phyloP scores from a whole-genome alignment of 805 yeast genomes.

The Wickerhamiella galacta region DNA sequence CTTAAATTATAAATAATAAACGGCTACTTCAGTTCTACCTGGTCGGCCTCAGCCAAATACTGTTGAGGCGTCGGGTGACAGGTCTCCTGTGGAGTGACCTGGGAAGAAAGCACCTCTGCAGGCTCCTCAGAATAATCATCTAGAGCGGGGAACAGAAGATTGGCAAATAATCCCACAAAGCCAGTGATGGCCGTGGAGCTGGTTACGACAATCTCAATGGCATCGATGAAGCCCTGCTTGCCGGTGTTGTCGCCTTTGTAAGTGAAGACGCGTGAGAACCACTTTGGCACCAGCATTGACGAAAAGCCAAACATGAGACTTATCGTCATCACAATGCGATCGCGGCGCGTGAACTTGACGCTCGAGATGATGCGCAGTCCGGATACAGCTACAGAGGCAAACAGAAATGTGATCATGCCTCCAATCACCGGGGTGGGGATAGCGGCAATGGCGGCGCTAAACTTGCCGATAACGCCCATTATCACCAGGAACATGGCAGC shows the following conservation, averaged over 20 bases:
- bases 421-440: conserved; percentile 66
- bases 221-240: conserved; percentile 43
- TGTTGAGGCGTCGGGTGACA: no score
- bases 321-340: conserved; percentile 50
- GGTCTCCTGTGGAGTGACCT: no score
- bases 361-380: conserved; percentile 45
- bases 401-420: conserved; percentile 66
- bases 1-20: no score
- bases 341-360: conserved; percentile 43
- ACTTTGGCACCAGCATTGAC: conserved; percentile 39
- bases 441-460: conserved; percentile 68
- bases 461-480: conserved; percentile 75
- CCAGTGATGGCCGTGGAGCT: conserved; percentile 57
- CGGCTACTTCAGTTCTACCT: no score
- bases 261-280: conserved; percentile 52
- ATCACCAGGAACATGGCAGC: conserved; percentile 58
- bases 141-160: conserved; percentile 32
- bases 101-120: neutral
- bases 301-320: conserved; percentile 48
- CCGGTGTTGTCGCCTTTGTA: conserved; percentile 39
- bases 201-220: conserved; percentile 50
- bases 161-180: conserved; percentile 40
- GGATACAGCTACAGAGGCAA: conserved; percentile 56
- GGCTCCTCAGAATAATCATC: conserved; percentile 7
- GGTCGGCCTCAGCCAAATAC: no score